phyloP scores from a whole-genome alignment of 768 basidiomycete species.

The Serendipita sp. region DNA sequence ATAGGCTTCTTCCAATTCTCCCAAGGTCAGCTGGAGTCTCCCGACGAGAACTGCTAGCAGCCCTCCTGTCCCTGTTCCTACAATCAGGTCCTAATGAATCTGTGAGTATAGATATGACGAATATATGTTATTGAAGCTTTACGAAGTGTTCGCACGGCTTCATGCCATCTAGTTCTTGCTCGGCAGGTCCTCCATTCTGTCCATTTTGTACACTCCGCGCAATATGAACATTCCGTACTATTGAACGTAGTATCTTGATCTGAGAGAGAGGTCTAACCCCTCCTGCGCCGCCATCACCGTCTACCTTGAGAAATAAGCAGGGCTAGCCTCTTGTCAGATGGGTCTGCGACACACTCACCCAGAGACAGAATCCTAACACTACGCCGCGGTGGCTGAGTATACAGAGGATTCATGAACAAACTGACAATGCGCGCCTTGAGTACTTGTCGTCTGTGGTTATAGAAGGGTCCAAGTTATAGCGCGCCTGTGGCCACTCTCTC shows the following conservation, averaged over 20 bases:
- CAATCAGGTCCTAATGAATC: background rate
- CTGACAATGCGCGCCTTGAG: too few relatives aligned
- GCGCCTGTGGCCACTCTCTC: too few relatives aligned
- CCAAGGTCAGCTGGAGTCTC: background rate
- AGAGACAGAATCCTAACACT: background rate
- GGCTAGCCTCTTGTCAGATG: background rate
- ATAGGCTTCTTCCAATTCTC: background rate
- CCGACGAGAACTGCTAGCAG: background rate
- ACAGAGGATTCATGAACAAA: too few relatives aligned
- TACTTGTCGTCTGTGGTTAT: too few relatives aligned
- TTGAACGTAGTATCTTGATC: background rate
- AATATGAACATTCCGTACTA: background rate
- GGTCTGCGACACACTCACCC: background rate
- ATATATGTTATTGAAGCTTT: background rate
- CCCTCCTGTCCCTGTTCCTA: background rate
- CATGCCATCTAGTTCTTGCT: background rate
- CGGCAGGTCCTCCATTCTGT: too few relatives aligned
- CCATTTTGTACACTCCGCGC: too few relatives aligned
- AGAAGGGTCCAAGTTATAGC: too few relatives aligned
- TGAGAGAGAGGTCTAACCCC: background rate
- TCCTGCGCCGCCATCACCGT: background rate
- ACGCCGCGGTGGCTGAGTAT: background rate
- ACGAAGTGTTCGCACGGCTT: background rate
- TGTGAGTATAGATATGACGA: background rate
- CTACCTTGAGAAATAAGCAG: background rate